Evolutionary conservation across 1,284 basidiomycete species (phyloP), one percentile per base, ranked within the genome.

Genomic region (Sanghuangporus weigelae): DNA sequence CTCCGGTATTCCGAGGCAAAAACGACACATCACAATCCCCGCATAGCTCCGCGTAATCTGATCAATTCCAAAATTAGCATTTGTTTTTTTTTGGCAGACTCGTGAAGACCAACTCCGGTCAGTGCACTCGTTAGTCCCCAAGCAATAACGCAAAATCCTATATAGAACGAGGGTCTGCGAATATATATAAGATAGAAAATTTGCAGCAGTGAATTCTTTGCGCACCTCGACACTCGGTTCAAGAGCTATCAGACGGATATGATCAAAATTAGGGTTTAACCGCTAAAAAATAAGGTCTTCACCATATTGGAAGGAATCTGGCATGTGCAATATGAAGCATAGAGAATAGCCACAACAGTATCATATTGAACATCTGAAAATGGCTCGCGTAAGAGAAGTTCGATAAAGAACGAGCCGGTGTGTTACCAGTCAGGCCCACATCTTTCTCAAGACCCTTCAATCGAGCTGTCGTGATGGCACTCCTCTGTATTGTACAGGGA

Each of bases 281-380:
- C 10, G 40, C 12, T 42, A 42, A n/a, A 59, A 55, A 6, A 58
- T 31, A 38, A 59, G 40, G 38, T 44, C 10, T 2, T 19, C 3
- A 67, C 84, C 81, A 89, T 87, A 62, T 87, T 87, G 0, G 84
- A 86, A 2, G 85, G 86, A 53, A 88, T 81, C 69, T 87, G 84
- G 7, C 81, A 80, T 0, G 85, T 84, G 50, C 81, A 80, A 63
- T 87, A 86, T 0, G 84, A 83, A 2, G 76, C 84, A 66, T 82
- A 87, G 23, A 87, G 76, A 53, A 86, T 78, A 0, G 84, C 85
- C 12, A 87, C 75, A 8, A 85, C 75, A 0, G 81, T 82, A 12
- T 78, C 77, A 69, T 87, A 87, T 68, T 87, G 80, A n/a, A 86
- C 74, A 67, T 84, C 86, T 87, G 35, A 38, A 39, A 31, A 57